Base-by-base conservation (phyloP, 192 early-diverging fungal genomes). In the Fimicolochytrium jonesii region DNA sequence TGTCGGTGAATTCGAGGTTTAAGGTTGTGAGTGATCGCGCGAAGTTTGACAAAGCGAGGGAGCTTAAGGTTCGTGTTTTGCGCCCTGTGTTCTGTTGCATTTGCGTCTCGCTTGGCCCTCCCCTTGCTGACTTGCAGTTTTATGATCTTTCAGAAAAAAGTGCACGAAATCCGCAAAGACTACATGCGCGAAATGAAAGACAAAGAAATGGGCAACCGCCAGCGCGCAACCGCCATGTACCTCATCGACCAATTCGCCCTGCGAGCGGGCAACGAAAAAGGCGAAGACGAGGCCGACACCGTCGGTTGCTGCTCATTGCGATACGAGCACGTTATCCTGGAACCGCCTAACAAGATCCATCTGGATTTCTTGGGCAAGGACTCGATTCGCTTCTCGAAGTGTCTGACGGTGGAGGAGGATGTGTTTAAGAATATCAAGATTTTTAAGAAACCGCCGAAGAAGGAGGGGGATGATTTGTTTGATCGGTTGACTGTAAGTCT, bases 361-460 rank as follows among this genome's bases (percentile, higher is more conserved):
- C 90, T 98, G 76, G 96, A 98, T 70, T 98, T 98, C 67, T 74
- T 97, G 65, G 96, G 96, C 77, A 98, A 98, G 59, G 96, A 98
- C 73, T 95, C 92, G 18, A 97, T 98, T 60, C 87, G 93, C 31
- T 98, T 91, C 70, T 68, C 90, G 61, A 94, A 95, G 69, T 70
- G 78, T 4, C 88, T 95, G 7, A 77, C 84, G 50, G 91, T 97
- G 5, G 88, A 90, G 52, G 76, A 77, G 36, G 92, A 93, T 68
- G 92, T 98, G 17, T 97, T 86, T 75, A 97, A 94, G 67, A 98
- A 98, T 70, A 64, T 98, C 57, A 77, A 77, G 48, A 80, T 94
- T 35, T 98, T 98, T 72, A 92, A 92, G 71, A 86, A 81, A 23
- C 70, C 79, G 48, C 86, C 88, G 15, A 92, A 94, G 48, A 74